Evolutionary conservation across 2,329 filamentous ascomycete genomes (phyloP).

Genomic region (Diaporthe eres): DNA sequence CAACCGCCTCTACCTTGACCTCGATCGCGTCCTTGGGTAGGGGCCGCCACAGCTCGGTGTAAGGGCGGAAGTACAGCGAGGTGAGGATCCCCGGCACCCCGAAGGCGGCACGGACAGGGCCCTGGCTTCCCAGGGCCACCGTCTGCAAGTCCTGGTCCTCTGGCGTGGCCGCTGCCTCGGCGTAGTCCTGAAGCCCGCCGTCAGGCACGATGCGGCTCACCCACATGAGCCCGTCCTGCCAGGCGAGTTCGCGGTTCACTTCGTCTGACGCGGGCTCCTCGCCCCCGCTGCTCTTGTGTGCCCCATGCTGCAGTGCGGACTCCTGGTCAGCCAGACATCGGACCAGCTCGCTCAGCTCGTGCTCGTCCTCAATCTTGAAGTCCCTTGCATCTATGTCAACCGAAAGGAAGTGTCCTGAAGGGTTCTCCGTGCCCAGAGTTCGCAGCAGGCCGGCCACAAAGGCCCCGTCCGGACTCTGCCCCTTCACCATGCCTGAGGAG

Average conservation of each 20-base stretch:
- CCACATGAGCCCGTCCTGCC: constrained; percentile 49
- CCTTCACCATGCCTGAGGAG: constrained; percentile 43
- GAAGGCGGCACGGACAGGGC: neutral
- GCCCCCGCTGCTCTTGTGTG: neutral
- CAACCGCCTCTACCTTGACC: neutral
- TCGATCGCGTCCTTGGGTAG: neutral
- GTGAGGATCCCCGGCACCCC: neutral
- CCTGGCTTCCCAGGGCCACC: neutral
- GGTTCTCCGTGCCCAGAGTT: constrained; percentile 47
- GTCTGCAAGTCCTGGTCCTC: neutral
- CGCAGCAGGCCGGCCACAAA: constrained; percentile 47
- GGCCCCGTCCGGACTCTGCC: constrained; percentile 44
- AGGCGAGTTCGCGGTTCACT: constrained; percentile 47
- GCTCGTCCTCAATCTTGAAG: constrained; percentile 24
- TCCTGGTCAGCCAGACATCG: constrained; percentile 42
- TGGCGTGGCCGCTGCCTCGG: neutral
- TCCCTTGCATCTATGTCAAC: constrained; percentile 44
- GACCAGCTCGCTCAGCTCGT: constrained; percentile 36
- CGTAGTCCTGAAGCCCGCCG: neutral
- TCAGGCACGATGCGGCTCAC: constrained; percentile 45
- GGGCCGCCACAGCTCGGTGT: neutral
- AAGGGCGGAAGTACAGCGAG: neutral
- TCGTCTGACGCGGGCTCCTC: constrained; percentile 17
- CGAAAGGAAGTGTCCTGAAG: constrained; percentile 42
- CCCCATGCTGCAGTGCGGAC: constrained; percentile 25